Conservation (phyloP, 768 basidiomycete species). For the Auriscalpium orientale region DNA sequence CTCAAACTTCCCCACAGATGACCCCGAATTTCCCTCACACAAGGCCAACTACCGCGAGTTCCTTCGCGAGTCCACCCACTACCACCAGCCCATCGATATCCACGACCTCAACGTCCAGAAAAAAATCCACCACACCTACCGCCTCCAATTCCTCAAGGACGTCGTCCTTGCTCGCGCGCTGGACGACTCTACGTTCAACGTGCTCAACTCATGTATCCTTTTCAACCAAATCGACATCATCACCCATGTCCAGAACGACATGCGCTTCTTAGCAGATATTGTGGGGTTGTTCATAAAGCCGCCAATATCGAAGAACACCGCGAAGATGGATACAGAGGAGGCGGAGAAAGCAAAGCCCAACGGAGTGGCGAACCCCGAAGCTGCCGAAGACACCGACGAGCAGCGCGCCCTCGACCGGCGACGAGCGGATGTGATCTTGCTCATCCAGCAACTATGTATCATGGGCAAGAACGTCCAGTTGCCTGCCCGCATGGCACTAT, state of each 20-base stretch:
- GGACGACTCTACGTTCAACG: conserved; percentile 95
- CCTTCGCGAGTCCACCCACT: conserved; percentile 72
- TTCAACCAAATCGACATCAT: conserved; percentile 99
- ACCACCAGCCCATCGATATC: conserved; percentile 85
- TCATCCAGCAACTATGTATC: conserved; percentile 86
- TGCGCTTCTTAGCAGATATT: conserved; percentile 66
- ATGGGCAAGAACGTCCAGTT: conserved; percentile 98
- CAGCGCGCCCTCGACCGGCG: conserved; percentile 35
- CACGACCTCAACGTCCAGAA: conserved; percentile 64
- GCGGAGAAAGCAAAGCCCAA: conserved; percentile 30
- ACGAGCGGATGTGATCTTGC: conserved; percentile 72
- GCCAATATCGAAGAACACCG: conserved; percentile 17
- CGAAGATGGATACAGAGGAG: conserved; percentile 24
- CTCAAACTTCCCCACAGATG: conserved; percentile 48
- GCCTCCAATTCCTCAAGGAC: conserved; percentile 95
- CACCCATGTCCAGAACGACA: conserved; percentile 75
- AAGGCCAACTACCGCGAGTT: conserved; percentile 98
- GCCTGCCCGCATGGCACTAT: conserved; percentile 75
- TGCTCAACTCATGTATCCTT: conserved; percentile 94
- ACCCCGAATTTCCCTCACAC: conserved; percentile 93
- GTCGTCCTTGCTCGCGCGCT: conserved; percentile 92
- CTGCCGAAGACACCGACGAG: conserved; percentile 31
- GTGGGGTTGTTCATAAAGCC: conserved; percentile 59
- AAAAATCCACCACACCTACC: conserved; percentile 96
- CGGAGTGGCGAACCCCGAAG: conserved; percentile 42